A percentile compares a stretch with the other conserved stretches of the same genome.
Evolutionary conservation across 2,329 filamentous ascomycete species (phyloP).

Genomic region (Penicillium palitans): DNA sequence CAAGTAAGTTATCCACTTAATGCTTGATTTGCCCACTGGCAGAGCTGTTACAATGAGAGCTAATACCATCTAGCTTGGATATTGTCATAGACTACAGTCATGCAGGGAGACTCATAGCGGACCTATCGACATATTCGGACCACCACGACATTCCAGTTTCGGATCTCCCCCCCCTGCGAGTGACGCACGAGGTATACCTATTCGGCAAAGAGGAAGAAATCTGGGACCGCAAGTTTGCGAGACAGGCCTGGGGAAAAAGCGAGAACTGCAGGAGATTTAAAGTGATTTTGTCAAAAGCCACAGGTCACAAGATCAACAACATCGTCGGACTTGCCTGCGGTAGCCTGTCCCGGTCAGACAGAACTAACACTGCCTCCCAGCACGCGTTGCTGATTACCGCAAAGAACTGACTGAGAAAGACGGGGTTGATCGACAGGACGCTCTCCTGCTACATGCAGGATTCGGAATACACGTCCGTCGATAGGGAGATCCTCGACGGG

Average conservation of each 20-base stretch:
- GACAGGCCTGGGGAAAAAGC: conserved; percentile 22
- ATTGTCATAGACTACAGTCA: background rate
- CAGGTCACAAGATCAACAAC: conserved; percentile 19
- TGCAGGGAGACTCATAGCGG: background rate
- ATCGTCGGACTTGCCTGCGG: conserved; percentile 30
- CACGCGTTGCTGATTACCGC: conserved; percentile 29
- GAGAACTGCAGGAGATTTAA: conserved; percentile 18
- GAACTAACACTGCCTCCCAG: conserved; percentile 16
- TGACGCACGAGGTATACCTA: background rate
- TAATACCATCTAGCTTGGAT: background rate
- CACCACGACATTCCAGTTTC: too few relatives aligned
- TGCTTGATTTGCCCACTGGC: background rate
- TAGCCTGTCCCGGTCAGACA: conserved; percentile 9
- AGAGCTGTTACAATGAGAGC: background rate
- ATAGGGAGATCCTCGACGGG: conserved; percentile 18
- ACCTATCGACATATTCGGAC: too few relatives aligned
- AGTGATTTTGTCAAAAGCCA: conserved; percentile 12
- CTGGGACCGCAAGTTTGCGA: too few relatives aligned
- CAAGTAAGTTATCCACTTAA: background rate
- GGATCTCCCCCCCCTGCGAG: background rate
- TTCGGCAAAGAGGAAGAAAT: too few relatives aligned
- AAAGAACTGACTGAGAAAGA: conserved; percentile 12
- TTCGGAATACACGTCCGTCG: conserved; percentile 25
- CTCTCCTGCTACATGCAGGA: conserved; percentile 30
- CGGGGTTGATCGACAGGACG: background rate